Conservation (phyloP, 2,329 filamentous ascomycete genomes). For the Verticillium zaregamsianum region DNA sequence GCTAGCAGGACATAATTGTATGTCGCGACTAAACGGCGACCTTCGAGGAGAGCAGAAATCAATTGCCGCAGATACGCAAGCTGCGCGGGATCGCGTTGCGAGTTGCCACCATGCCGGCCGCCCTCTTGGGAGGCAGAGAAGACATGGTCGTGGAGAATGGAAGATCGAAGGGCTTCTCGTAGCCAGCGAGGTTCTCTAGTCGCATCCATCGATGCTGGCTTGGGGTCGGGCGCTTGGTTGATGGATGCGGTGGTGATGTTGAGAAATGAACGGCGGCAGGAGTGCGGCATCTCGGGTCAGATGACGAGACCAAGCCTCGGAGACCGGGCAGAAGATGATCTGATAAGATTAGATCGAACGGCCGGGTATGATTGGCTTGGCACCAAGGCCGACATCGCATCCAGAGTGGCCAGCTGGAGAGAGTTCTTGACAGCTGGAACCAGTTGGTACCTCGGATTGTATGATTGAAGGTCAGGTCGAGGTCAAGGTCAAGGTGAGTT, state of each 20-base stretch:
- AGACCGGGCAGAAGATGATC: background rate
- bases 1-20: slow-evolving; percentile 29
- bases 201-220: background rate
- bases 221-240: background rate
- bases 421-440: no score
- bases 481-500: no score
- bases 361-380: background rate
- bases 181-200: background rate
- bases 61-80: slow-evolving; percentile 27
- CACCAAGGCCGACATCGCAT: background rate
- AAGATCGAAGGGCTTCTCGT: background rate
- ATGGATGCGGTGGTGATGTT: background rate
- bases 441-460: no score
- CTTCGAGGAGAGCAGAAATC: slow-evolving; percentile 24
- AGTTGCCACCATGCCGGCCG: background rate
- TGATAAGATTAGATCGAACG: background rate
- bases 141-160: background rate
- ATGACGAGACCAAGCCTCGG: background rate
- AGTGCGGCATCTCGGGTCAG: background rate
- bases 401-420: no score
- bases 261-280: background rate
- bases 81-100: slow-evolving; percentile 20
- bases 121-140: background rate
- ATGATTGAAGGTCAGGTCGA: no score
- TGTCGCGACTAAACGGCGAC: slow-evolving; percentile 23